These are phyloP conservation scores for Ilex asprella DNA, from an alignment of 257 asterid genomes.

Conservation along the genomic window DNA sequence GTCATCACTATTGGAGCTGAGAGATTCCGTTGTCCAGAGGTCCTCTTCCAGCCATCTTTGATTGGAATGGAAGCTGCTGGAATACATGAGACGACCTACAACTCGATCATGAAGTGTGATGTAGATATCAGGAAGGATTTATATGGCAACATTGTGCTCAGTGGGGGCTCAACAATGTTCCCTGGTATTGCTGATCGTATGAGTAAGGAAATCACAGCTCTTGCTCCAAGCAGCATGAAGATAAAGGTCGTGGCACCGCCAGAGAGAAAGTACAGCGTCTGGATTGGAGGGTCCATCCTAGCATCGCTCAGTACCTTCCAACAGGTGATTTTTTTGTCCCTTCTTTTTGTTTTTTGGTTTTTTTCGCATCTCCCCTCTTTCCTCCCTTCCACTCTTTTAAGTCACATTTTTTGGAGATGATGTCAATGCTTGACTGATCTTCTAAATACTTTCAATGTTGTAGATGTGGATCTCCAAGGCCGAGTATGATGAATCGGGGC, in stretches of 20 bases:
- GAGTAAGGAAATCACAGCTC: no score
- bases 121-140: conserved; percentile 26
- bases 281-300: neutral
- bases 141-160: no score
- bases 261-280: no score
- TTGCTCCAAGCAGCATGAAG: no score
- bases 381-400: no score
- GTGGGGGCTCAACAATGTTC: no score
- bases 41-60: conserved; percentile 33
- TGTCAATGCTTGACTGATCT: neutral
- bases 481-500: conserved; percentile 16
- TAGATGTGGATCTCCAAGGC: conserved; percentile 7
- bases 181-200: no score
- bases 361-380: no score
- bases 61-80: conserved; percentile 12
- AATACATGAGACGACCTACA: conserved; percentile 3
- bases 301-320: neutral
- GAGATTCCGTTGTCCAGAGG: conserved; percentile 44
- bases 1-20: conserved; percentile 33
- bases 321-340: neutral
- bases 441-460: no score
- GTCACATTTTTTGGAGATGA: neutral
- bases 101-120: conserved; percentile 24
- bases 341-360: neutral
- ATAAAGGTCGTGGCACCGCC: no score